These are phyloP conservation scores for Plasmopara viticola DNA, from an alignment of 352 stramenopile genomes.

Conservation along the genomic window DNA sequence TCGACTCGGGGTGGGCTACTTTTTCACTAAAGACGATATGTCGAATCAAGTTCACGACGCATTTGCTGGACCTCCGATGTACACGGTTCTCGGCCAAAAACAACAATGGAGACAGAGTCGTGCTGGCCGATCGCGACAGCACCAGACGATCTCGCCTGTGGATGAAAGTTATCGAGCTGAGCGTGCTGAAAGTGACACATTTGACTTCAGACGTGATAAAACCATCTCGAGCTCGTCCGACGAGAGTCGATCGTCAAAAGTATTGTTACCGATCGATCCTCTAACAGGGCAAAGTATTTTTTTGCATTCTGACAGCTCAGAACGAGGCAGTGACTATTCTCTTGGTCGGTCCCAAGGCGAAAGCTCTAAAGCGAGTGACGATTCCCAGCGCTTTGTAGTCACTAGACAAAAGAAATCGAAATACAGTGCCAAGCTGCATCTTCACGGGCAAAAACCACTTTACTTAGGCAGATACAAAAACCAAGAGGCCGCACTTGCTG, in stretches of 20 bases:
- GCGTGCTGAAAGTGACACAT: slow-evolving; percentile 6
- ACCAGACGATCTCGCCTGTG: slow-evolving; percentile 39
- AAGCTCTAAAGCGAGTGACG: slow-evolving; percentile 8
- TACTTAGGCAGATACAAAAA: slow-evolving; percentile 65
- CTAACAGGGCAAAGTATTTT: slow-evolving; percentile 12
- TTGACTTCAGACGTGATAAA: slow-evolving; percentile 16
- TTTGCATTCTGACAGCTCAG: slow-evolving; percentile 12
- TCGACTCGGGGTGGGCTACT: slow-evolving; percentile 19
- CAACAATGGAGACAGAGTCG: slow-evolving; percentile 52
- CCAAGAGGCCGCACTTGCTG: slow-evolving; percentile 48
- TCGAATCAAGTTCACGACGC: slow-evolving; percentile 37
- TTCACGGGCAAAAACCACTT: slow-evolving; percentile 56
- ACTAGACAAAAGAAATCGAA: slow-evolving; percentile 55
- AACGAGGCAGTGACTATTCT: slow-evolving; percentile 14
- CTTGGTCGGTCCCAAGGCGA: slow-evolving; percentile 17
- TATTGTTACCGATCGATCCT: slow-evolving; percentile 5
- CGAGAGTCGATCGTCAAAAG: slow-evolving; percentile 9
- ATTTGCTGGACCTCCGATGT: slow-evolving; percentile 22
- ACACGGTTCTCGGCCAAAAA: slow-evolving; percentile 55
- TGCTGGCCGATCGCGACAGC: slow-evolving; percentile 25
- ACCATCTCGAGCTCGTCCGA: slow-evolving; percentile 6
- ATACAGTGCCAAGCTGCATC: slow-evolving; percentile 51
- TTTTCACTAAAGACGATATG: slow-evolving; percentile 14
- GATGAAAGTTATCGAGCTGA: slow-evolving; percentile 19
- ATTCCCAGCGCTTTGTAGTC: slow-evolving; percentile 33